A percentile compares a stretch with the other conserved stretches of the same genome.
Evolutionary conservation across 2,329 filamentous ascomycete genomes (phyloP).

Genomic region (Thielaviopsis euricoi): DNA sequence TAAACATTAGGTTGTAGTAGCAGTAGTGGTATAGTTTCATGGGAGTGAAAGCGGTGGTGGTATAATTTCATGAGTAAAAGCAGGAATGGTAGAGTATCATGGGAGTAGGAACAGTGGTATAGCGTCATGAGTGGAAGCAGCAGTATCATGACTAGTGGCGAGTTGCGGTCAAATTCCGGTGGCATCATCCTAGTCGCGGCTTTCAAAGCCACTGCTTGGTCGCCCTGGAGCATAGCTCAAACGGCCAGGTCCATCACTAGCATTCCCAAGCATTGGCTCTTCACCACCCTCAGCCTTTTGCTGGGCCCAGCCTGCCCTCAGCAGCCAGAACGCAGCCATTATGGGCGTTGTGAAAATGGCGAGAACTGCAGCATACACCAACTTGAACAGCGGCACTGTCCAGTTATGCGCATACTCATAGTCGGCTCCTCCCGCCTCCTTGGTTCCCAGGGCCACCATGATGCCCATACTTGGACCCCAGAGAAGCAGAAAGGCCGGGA

Average conservation of each 20-base stretch:
- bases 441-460: constrained; percentile 23
- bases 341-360: constrained; percentile 30
- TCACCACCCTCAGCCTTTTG: not conserved
- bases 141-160: no score
- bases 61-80: no score
- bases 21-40: not conserved
- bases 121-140: no score
- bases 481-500: constrained; percentile 25
- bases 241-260: not conserved
- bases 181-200: not conserved
- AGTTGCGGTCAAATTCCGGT: no score
- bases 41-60: no score
- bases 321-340: constrained; percentile 33
- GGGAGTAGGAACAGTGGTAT: no score
- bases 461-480: constrained; percentile 29
- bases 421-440: constrained; percentile 20
- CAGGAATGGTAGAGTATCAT: no score
- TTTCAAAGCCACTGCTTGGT: not conserved
- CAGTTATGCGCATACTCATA: constrained; percentile 27
- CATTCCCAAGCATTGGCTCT: not conserved
- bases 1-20: not conserved
- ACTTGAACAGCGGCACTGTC: constrained; percentile 34
- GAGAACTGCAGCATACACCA: constrained; percentile 29
- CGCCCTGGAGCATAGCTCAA: not conserved
- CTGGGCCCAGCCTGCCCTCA: constrained; percentile 23